Conservation (phyloP, 2,329 filamentous ascomycete species). For the Botryotinia narcissicola region DNA sequence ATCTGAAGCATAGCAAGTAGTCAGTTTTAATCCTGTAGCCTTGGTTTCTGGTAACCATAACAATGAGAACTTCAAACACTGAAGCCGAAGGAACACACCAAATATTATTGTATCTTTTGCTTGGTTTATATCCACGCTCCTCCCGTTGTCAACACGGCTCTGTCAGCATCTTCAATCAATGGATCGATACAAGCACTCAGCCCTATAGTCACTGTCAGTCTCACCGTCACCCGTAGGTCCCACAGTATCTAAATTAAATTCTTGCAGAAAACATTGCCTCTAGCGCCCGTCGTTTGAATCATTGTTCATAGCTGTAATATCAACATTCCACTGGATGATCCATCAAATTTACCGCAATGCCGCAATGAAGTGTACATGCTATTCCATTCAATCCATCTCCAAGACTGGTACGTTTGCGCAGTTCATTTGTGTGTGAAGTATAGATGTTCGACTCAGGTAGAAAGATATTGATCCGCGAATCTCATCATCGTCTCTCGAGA, state of each 20-base stretch:
- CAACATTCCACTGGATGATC: slow-evolving; percentile 57
- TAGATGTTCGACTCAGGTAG: slow-evolving; percentile 41
- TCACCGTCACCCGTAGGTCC: slow-evolving; percentile 47
- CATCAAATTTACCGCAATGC: slow-evolving; percentile 55
- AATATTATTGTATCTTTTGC: not conserved
- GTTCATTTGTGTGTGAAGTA: slow-evolving; percentile 7
- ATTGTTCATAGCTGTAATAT: slow-evolving; percentile 32
- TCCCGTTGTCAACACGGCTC: slow-evolving; percentile 47
- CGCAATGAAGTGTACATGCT: slow-evolving; percentile 53
- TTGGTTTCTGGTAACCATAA: not conserved
- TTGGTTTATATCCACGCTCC: slow-evolving; percentile 48
- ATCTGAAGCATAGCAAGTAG: not conserved
- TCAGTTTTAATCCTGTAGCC: not conserved
- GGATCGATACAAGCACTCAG: slow-evolving; percentile 51
- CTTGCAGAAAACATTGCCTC: slow-evolving; percentile 53
- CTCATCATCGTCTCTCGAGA: slow-evolving; percentile 50
- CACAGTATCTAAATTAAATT: slow-evolving; percentile 50
- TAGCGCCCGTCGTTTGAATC: slow-evolving; percentile 43
- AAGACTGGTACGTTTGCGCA: slow-evolving; percentile 39
- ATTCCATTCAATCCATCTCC: slow-evolving; percentile 55
- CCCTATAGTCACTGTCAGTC: slow-evolving; percentile 45
- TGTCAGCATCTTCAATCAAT: slow-evolving; percentile 48
- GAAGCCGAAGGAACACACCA: not conserved
- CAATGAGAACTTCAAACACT: no score
- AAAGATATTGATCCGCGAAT: slow-evolving; percentile 47